Evolutionary conservation across 2,329 filamentous ascomycete genomes (phyloP).

Genomic region (Penicillium sp.): DNA sequence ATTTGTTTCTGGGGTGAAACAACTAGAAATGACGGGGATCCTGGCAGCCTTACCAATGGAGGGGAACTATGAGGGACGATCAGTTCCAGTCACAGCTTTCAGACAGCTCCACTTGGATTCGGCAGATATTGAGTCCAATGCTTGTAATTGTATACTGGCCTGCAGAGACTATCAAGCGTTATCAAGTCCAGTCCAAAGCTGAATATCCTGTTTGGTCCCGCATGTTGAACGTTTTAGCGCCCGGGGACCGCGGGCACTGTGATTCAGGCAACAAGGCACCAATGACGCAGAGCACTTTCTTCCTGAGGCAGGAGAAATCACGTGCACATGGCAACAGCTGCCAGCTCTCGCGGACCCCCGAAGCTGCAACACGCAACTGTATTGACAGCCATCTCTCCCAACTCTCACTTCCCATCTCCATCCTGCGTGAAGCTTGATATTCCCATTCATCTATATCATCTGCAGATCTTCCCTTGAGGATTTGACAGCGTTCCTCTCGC

Average conservation of each 20-base stretch:
- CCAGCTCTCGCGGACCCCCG: constrained; percentile 22
- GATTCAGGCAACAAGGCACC: constrained; percentile 13
- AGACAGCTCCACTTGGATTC: background rate
- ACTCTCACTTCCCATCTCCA: constrained; percentile 3
- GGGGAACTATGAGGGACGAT: constrained; percentile 19
- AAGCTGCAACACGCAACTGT: constrained; percentile 19
- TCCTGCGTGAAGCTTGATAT: background rate
- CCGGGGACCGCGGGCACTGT: background rate
- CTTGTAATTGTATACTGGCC: background rate
- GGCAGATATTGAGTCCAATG: background rate
- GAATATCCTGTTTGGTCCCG: constrained; percentile 3
- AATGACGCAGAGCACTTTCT: constrained; percentile 14
- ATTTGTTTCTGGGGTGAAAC: background rate
- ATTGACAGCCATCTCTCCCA: constrained; percentile 14
- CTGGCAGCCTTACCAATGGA: constrained; percentile 17
- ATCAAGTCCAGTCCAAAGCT: background rate
- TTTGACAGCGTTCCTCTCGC: constrained; percentile 17
- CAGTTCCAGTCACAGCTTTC: constrained; percentile 1
- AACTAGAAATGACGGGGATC: background rate
- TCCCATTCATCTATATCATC: background rate
- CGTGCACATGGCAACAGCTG: constrained; percentile 26
- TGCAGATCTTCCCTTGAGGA: background rate
- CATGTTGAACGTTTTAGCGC: background rate
- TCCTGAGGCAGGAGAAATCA: constrained; percentile 17
- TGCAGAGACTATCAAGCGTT: background rate